phyloP scores from a whole-genome alignment of 2,329 filamentous ascomycete genomes.

The Thermothelomyces thermophilus region DNA sequence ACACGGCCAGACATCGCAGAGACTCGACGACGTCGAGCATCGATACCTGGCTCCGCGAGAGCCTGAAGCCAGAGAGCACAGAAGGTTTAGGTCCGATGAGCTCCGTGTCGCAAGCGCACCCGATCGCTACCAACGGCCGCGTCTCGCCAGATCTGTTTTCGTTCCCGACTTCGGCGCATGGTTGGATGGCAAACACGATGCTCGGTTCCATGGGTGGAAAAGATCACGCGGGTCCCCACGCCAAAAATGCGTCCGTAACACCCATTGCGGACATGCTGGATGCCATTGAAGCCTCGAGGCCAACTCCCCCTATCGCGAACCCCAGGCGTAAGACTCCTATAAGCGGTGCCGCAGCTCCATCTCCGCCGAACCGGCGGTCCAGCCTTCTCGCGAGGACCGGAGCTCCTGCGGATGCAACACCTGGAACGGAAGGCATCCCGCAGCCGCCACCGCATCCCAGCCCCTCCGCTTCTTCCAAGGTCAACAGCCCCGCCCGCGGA shows the following conservation, averaged over 20 bases:
- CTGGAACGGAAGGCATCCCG: slow-evolving; percentile 19
- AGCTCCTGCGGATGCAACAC: slow-evolving; percentile 22
- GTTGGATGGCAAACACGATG: slow-evolving; percentile 45
- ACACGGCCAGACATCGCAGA: slow-evolving; percentile 37
- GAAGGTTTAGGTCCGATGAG: slow-evolving; percentile 21
- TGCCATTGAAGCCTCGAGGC: slow-evolving; percentile 41
- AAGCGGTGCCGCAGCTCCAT: slow-evolving; percentile 29
- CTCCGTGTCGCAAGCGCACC: slow-evolving; percentile 23
- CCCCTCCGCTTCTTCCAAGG: slow-evolving; percentile 20
- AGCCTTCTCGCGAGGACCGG: slow-evolving; percentile 46
- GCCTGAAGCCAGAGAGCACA: slow-evolving; percentile 36
- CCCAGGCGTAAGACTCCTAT: slow-evolving; percentile 29
- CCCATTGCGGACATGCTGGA: slow-evolving; percentile 34
- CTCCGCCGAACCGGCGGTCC: slow-evolving; percentile 46
- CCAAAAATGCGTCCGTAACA: slow-evolving; percentile 13
- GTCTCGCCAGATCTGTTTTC: slow-evolving; percentile 49
- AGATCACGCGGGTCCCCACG: slow-evolving; percentile 29
- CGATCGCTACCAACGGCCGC: slow-evolving; percentile 19
- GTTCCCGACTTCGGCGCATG: slow-evolving; percentile 38
- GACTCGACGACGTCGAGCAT: slow-evolving; percentile 43
- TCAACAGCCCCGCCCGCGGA: slow-evolving; percentile 25
- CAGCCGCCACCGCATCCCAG: slow-evolving; percentile 19
- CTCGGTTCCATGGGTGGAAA: slow-evolving; percentile 37
- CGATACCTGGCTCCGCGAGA: slow-evolving; percentile 54
- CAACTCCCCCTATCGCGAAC: slow-evolving; percentile 34